Percentiles rank a stretch among this genome's conserved stretches.
Evolutionary conservation across 768 basidiomycete species (phyloP).

Genomic region (Pluteus cervinus): DNA sequence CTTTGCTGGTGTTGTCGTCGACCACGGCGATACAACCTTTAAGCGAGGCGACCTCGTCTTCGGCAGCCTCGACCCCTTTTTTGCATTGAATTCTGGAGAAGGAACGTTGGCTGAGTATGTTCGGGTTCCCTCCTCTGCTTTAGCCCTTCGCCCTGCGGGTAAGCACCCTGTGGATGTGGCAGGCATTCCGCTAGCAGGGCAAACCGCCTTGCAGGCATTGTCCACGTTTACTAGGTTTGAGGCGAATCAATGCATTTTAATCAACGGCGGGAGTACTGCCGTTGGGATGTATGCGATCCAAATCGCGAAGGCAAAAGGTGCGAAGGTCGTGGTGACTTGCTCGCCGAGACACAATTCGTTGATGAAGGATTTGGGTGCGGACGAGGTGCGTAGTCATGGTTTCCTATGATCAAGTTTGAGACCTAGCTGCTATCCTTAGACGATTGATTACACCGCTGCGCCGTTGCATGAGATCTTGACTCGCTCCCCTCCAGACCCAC

Average conservation of each 20-base stretch:
- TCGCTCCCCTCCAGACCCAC: slow-evolving; percentile 37
- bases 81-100: slow-evolving; percentile 32
- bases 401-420: neutral
- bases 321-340: slow-evolving; percentile 52
- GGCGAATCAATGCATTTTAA: slow-evolving; percentile 51
- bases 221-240: slow-evolving; percentile 43
- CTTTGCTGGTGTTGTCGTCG: slow-evolving; percentile 55
- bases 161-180: slow-evolving; percentile 54
- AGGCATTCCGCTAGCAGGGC: slow-evolving; percentile 49
- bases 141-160: slow-evolving; percentile 40
- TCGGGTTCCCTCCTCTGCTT: slow-evolving; percentile 32
- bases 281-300: slow-evolving; percentile 72
- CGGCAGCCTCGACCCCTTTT: slow-evolving; percentile 30
- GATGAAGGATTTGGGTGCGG: slow-evolving; percentile 56
- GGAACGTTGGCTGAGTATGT: slow-evolving; percentile 59
- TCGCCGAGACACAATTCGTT: slow-evolving; percentile 55
- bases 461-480: slow-evolving; percentile 43
- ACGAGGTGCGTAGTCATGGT: slow-evolving; percentile 38
- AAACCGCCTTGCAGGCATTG: slow-evolving; percentile 57
- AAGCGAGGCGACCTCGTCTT: slow-evolving; percentile 58
- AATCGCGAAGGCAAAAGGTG: slow-evolving; percentile 60
- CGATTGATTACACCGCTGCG: slow-evolving; percentile 51
- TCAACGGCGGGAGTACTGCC: slow-evolving; percentile 66
- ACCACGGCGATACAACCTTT: slow-evolving; percentile 46
- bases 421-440: neutral